These are phyloP conservation scores for Erucastrum elatum DNA, from an alignment of 345 rosid genomes.

Conservation along the genomic window DNA sequence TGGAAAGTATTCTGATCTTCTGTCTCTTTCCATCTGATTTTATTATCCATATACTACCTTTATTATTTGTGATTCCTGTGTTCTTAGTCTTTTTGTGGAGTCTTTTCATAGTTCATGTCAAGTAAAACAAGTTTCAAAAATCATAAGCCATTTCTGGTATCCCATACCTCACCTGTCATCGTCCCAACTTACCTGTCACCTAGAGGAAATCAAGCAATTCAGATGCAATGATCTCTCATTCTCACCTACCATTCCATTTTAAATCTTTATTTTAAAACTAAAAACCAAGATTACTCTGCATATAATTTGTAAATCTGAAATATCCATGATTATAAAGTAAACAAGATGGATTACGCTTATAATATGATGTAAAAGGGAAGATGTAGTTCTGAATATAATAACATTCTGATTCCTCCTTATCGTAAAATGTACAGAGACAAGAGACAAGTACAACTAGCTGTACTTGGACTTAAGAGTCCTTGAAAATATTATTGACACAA, in stretches of 20 bases:
- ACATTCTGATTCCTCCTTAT: constrained; percentile 17
- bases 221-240: constrained; percentile 28
- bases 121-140: constrained; percentile 31
- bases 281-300: constrained; percentile 14
- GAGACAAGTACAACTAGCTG: constrained; percentile 41
- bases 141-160: constrained; percentile 27
- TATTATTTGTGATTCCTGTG: constrained; percentile 23
- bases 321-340: constrained; percentile 1
- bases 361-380: neutral
- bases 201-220: constrained; percentile 22
- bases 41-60: constrained; percentile 9
- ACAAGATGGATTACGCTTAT: neutral
- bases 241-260: constrained; percentile 23
- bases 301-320: neutral
- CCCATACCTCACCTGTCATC: constrained; percentile 34
- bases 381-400: constrained; percentile 11
- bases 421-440: constrained; percentile 32
- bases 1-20: constrained; percentile 21
- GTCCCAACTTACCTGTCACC: constrained; percentile 21
- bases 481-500: constrained; percentile 22
- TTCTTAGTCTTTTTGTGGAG: constrained; percentile 14
- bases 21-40: constrained; percentile 31
- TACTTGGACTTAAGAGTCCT: constrained; percentile 30
- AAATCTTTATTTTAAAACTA: constrained; percentile 22
- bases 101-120: constrained; percentile 23